A percentile compares a stretch with the other conserved stretches of the same genome.
Conservation (phyloP, 2,329 filamentous ascomycete genomes). For the Talaromyces sp. region DNA sequence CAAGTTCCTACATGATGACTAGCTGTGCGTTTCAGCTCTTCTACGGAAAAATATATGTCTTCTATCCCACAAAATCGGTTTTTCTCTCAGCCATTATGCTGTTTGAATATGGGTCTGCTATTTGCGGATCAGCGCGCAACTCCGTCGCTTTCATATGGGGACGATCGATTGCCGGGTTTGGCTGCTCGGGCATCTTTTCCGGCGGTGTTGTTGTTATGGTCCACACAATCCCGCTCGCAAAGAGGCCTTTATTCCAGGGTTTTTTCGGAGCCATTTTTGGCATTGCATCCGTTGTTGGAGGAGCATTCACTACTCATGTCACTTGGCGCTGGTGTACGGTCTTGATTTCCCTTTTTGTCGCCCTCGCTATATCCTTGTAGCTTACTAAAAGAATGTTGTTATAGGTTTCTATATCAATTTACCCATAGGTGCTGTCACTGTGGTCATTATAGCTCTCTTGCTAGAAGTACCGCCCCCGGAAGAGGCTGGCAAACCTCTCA, state of each 20-base stretch:
- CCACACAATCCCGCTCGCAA: constrained; percentile 25
- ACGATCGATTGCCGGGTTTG: constrained; percentile 34
- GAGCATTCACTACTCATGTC: constrained; percentile 6
- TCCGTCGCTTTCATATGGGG: constrained; percentile 33
- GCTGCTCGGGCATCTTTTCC: constrained; percentile 28
- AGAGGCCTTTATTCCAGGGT: constrained; percentile 23
- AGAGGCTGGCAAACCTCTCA: background rate
- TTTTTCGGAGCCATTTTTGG: background rate
- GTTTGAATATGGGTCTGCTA: constrained; percentile 47
- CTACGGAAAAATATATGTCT: constrained; percentile 48
- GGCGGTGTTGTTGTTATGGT: constrained; percentile 29
- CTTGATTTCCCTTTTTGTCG: background rate
- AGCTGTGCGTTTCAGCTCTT: constrained; percentile 34
- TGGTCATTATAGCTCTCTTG: background rate
- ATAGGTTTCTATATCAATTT: background rate
- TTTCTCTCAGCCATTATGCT: constrained; percentile 41
- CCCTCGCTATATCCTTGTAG: background rate
- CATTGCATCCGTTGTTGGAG: background rate
- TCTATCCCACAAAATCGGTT: constrained; percentile 46
- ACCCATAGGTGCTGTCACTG: background rate
- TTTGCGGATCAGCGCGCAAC: constrained; percentile 39
- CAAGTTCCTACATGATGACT: constrained; percentile 44
- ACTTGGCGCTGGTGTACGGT: constrained; percentile 16
- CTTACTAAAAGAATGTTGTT: background rate
- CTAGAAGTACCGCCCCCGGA: background rate